phyloP scores from a whole-genome alignment of 768 basidiomycete genomes.

The Tulasnella sp. region DNA sequence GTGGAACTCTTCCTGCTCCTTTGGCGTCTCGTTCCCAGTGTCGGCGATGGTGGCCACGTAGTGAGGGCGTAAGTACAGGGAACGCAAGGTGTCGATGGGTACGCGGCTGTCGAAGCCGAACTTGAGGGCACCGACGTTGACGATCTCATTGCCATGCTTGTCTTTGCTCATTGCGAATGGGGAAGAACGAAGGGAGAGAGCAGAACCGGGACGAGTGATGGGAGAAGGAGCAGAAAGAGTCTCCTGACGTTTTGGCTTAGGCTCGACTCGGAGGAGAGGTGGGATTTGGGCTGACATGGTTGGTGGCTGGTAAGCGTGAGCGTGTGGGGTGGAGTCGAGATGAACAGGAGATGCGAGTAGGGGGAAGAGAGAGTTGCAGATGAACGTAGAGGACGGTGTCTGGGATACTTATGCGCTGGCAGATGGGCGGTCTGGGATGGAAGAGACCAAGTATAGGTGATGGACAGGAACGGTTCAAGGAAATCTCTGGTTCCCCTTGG shows the following conservation, averaged over 20 bases:
- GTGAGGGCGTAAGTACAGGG: slow-evolving; percentile 83
- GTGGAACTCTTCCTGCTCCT: slow-evolving; percentile 44
- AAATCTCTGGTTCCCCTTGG: neutral
- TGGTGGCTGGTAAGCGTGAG: neutral
- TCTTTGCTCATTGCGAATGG: slow-evolving; percentile 25
- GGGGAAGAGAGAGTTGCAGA: neutral
- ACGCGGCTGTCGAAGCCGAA: slow-evolving; percentile 92
- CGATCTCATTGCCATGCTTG: slow-evolving; percentile 60
- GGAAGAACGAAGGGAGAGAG: slow-evolving; percentile 23
- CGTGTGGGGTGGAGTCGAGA: neutral
- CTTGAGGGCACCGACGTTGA: slow-evolving; percentile 72
- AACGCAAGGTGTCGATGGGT: slow-evolving; percentile 70
- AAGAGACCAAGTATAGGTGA: neutral
- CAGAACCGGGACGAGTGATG: slow-evolving; percentile 16
- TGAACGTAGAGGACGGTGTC: neutral
- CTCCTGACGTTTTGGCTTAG: slow-evolving; percentile 13
- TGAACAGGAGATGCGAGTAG: too few species aligned
- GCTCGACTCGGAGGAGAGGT: neutral
- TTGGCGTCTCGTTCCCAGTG: slow-evolving; percentile 41
- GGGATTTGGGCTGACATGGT: neutral
- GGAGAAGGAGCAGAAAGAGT: slow-evolving; percentile 24
- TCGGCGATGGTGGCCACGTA: slow-evolving; percentile 50
- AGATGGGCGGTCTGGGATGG: neutral
- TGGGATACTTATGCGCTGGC: neutral
- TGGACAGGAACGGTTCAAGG: neutral